Base-by-base conservation (phyloP, 2,329 filamentous ascomycete genomes). In the Trichoderma sp. region DNA sequence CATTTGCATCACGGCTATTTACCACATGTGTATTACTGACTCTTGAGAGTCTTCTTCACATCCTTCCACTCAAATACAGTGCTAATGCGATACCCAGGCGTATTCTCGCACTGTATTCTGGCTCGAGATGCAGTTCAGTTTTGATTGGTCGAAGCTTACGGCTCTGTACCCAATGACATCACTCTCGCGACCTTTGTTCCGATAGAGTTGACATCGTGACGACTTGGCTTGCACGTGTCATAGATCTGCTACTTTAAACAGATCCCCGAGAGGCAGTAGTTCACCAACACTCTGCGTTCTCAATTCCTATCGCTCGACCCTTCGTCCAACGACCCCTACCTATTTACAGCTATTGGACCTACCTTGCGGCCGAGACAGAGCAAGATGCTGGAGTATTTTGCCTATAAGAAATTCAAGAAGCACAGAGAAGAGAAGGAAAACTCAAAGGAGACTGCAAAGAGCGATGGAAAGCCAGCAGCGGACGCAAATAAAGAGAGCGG, bases 371-470 rank as follows among this genome's bases (percentile, higher is more conserved):
- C 27, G 15, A 48, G 12, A 19, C 9, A 48, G 19, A 45, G 13
- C 74, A 80, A 70, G 58, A 90, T 90, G 88, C 74, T 90, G 70
- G 87, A 90, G 76, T 89, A 87, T 76, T 85, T 90, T 71, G 79
- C 82, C 39, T 86, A 84, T 80, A 89, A 86, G 76, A 90, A 89
- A 76, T 79, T 83, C 74, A 89, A 89, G 79, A 87, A 89, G 77
- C 79, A 85, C 75, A 83, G 81, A 72, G 83, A 78, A 19, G 77
- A 76, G 29, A 73, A 75, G 54, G 72, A 75, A 29, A 70, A 76
- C 17, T 77, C 76, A 32, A 73, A 75, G 54, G 72, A 75, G 25
- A 70, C 76, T 8, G 72, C 70, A 32, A 70, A 74, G 29, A 69
- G 75, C 63, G 70, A 60, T 12, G 37, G 54, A 34, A 48, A 57